Conservation (phyloP, 2,329 filamentous ascomycete species). For the Kalmusia sp. region DNA sequence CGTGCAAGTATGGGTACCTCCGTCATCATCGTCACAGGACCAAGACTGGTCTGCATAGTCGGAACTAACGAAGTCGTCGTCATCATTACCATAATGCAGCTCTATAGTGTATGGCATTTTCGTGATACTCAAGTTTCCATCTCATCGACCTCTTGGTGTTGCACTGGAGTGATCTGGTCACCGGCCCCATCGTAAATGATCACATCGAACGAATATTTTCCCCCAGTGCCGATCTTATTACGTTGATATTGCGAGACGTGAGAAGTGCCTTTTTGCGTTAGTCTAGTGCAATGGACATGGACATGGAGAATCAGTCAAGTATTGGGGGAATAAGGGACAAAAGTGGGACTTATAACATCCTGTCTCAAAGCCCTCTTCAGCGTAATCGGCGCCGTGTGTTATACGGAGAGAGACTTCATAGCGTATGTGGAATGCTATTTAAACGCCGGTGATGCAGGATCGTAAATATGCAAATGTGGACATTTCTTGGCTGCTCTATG, state of each 20-base stretch:
- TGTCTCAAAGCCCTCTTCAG: not conserved
- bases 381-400: not conserved
- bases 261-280: not conserved
- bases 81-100: not conserved
- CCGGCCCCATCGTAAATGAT: slow-evolving; percentile 1
- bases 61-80: not conserved
- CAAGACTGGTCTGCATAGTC: not conserved
- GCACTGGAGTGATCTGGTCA: not conserved
- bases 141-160: slow-evolving; percentile 1
- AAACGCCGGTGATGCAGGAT: too few relatives aligned
- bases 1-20: not conserved
- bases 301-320: not conserved
- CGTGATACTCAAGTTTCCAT: not conserved
- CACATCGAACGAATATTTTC: not conserved
- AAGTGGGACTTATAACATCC: slow-evolving; percentile 3
- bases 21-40: not conserved
- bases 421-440: too few relatives aligned
- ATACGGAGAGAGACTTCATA: too few relatives aligned
- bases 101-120: not conserved
- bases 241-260: slow-evolving; percentile 6
- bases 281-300: not conserved
- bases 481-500: too few relatives aligned
- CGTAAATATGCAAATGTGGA: too few relatives aligned
- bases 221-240: not conserved
- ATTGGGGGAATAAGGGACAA: too few relatives aligned